Percentiles rank a stretch among this genome's conserved stretches.
These are phyloP conservation scores for Plasmodium vivax DNA, from an alignment of 169 alveolate genomes.

Conservation along the genomic window DNA sequence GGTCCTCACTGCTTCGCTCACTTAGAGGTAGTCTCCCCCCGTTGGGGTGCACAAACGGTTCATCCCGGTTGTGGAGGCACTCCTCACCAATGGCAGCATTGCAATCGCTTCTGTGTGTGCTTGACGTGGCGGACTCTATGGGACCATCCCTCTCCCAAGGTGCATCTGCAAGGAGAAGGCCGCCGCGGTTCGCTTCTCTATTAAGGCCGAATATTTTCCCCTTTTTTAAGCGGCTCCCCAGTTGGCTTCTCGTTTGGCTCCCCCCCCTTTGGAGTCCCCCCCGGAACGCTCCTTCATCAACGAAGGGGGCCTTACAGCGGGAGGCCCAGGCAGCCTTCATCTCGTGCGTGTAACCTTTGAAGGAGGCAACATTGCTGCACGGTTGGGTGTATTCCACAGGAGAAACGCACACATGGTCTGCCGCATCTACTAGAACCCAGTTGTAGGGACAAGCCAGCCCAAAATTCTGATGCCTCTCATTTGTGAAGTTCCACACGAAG, in stretches of 20 bases:
- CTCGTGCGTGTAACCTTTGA: conserved; percentile 71
- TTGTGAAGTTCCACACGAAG: conserved; percentile 35
- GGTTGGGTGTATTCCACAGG: conserved; percentile 78
- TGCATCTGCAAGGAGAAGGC: background rate
- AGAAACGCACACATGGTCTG: conserved; percentile 32
- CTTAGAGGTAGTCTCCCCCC: conserved; percentile 23
- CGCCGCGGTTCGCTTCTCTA: background rate
- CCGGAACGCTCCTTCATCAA: background rate
- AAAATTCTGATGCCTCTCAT: conserved; percentile 24
- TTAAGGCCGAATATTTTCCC: background rate
- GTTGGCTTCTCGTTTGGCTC: too few species aligned
- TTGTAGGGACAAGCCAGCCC: conserved; percentile 63
- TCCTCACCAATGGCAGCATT: background rate
- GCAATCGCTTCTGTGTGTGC: background rate
- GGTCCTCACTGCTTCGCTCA: conserved; percentile 20
- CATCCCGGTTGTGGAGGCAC: conserved; percentile 21
- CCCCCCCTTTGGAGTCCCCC: background rate
- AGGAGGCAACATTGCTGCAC: conserved; percentile 78
- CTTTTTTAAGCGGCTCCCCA: background rate
- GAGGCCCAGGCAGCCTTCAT: conserved; percentile 82
- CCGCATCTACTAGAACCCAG: conserved; percentile 44
- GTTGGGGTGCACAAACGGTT: conserved; percentile 44
- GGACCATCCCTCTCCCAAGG: conserved; percentile 60
- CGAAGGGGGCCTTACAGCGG: conserved; percentile 75
- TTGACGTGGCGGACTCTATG: conserved; percentile 11